These are phyloP conservation scores for Epichloe hybrida DNA, from an alignment of 2,329 filamentous ascomycete species.

Conservation along the genomic window DNA sequence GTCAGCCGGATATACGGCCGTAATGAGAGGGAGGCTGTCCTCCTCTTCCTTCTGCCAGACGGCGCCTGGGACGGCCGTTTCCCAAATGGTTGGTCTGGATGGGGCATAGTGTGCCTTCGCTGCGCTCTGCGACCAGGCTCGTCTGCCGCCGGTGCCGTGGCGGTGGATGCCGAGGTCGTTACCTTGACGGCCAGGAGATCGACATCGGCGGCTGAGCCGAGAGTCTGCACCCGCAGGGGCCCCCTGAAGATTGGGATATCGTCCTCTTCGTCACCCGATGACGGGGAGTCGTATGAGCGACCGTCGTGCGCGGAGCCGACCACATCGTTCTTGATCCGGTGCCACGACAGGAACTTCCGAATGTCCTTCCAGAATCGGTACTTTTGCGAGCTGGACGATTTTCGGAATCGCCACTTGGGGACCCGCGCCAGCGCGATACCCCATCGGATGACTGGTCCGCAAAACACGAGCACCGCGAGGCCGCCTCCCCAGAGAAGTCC, in stretches of 20 bases:
- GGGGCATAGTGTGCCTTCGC: conserved; percentile 41
- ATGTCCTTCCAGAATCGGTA: conserved; percentile 24
- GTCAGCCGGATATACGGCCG: conserved; percentile 72
- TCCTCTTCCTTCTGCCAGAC: conserved; percentile 51
- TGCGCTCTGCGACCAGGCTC: conserved; percentile 13
- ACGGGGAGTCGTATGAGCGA: conserved; percentile 16
- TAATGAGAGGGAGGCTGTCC: conserved; percentile 48
- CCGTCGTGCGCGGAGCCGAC: conserved; percentile 19
- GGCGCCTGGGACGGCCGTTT: conserved; percentile 40
- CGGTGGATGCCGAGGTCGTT: not conserved
- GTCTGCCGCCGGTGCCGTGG: not conserved
- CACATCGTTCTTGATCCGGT: conserved; percentile 30
- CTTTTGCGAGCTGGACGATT: conserved; percentile 28
- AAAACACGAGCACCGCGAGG: conserved; percentile 57
- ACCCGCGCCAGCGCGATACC: conserved; percentile 76
- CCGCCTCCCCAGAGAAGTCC: conserved; percentile 80
- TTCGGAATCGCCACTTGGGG: conserved; percentile 78
- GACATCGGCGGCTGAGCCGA: conserved; percentile 11
- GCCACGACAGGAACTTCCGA: conserved; percentile 30
- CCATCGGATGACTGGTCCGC: conserved; percentile 64
- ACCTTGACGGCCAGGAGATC: not conserved
- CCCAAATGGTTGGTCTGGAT: conserved; percentile 18
- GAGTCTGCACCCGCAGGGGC: conserved; percentile 17
- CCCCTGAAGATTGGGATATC: conserved; percentile 8
- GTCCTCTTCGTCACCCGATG: conserved; percentile 20